phyloP scores from a whole-genome alignment of 2,329 filamentous ascomycete genomes.

The Rhinocladiella mackenziei region DNA sequence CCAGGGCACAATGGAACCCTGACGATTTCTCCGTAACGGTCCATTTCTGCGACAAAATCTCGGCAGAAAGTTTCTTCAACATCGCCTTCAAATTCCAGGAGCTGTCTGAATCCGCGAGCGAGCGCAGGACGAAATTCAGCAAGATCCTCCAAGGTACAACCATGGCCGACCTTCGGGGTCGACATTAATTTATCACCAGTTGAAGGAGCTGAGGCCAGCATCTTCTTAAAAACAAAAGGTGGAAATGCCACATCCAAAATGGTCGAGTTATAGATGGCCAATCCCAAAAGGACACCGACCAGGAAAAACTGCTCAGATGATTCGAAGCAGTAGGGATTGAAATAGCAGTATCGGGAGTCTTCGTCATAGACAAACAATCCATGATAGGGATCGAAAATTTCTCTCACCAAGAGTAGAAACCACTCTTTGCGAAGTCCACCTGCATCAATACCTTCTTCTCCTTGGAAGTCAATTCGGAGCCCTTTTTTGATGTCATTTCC shows the following conservation, averaged over 20 bases:
- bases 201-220: conserved; percentile 71
- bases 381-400: conserved; percentile 87
- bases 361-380: conserved; percentile 92
- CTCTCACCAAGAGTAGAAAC: conserved; percentile 82
- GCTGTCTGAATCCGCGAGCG: conserved; percentile 67
- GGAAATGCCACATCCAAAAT: conserved; percentile 85
- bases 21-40: conserved; percentile 67
- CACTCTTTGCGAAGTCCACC: conserved; percentile 90
- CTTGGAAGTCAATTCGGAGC: conserved; percentile 75
- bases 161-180: conserved; percentile 57
- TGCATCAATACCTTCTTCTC: conserved; percentile 87
- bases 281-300: conserved; percentile 78
- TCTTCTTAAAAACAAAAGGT: conserved; percentile 83
- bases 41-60: conserved; percentile 73
- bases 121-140: conserved; percentile 75
- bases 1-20: conserved; percentile 68
- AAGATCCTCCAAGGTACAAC: conserved; percentile 74
- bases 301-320: conserved; percentile 89
- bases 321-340: conserved; percentile 85
- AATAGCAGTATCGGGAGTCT: conserved; percentile 86
- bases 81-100: conserved; percentile 79
- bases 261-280: conserved; percentile 93
- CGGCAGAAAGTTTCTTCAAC: conserved; percentile 76
- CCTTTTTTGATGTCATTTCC: conserved; percentile 88
- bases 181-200: conserved; percentile 54